Evolutionary conservation across 2,329 filamentous ascomycete species (phyloP), one percentile per base, ranked within the genome.

Genomic region (Fusarium albosuccineum): DNA sequence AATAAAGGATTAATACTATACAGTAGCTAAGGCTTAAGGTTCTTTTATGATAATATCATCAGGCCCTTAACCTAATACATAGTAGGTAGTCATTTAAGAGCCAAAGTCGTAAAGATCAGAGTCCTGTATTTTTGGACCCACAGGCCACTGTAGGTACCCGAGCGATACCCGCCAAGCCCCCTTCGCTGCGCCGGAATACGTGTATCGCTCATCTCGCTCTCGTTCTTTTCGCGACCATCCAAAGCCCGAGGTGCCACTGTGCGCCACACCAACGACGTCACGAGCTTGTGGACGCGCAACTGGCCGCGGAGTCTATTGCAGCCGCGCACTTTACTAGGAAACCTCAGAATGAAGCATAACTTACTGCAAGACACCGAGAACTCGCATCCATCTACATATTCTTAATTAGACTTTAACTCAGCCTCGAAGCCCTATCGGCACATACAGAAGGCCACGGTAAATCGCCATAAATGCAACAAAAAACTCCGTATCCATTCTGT

Each of bases 401-500:
- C 22, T 22, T 36, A 11, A 11, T 36, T 36, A 11, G 33, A 36
- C 33, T 36, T 36, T 36, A 6, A 14, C 6, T 36, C 33, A 14
- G 33, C 33, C 33, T 36, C 14, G 33, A 36, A 36, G 8, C 6
- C 14, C 33, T 11, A 10, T 11, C 33, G 5, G 14, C 33, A 11
- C 3, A 14, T 34, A 34, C 33, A 34, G 33, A 34, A 22, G 22
- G 22, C 33, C 33, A 36, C 33, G 9, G n/a, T 17, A 8, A 5
- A 17, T 41, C 48, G 39, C 14, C 26, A 11, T 6, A 3, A 27
- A 42, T 49, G 14, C 17, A 50, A 57, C 54, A 34, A 49, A 57
- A 50, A 55, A 55, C 54, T 50, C 44, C 54, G 36, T 57, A 41
- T 50, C 54, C 54, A 57, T 57, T 57, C 54, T 57, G 54, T 57